Conservation (phyloP, 306 rosid genomes). For the Cucurbita argyrosperma region DNA sequence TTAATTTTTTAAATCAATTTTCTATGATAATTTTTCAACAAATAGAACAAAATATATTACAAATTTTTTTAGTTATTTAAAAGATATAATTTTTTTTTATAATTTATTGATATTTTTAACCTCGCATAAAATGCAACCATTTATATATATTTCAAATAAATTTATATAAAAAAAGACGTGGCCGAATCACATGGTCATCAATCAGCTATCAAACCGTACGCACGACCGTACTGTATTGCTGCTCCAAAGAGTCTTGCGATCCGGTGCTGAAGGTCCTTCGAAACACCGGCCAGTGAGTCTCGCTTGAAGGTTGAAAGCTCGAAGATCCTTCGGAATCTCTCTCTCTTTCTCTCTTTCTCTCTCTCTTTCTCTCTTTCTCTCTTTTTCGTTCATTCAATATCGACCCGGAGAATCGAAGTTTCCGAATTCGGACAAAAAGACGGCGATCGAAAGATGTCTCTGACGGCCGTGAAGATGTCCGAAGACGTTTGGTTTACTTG, state of each 20-base stretch:
- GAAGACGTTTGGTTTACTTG: conserved; percentile 93
- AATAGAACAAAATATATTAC: no score
- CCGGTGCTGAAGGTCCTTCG: background rate
- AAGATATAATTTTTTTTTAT: no score
- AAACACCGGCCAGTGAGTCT: background rate
- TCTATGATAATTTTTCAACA: no score
- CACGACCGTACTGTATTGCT: background rate
- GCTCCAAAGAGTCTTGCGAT: background rate
- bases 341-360: background rate
- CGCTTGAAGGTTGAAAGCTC: background rate
- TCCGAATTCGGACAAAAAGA: background rate
- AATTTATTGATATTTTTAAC: no score
- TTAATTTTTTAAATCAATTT: no score
- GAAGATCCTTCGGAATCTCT: background rate
- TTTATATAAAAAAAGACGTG: background rate
- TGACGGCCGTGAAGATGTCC: conserved; percentile 76
- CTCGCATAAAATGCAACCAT: background rate
- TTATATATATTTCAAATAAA: background rate
- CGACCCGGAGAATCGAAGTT: background rate
- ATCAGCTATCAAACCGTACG: background rate
- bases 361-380: background rate
- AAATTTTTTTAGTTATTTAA: no score
- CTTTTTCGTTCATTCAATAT: background rate
- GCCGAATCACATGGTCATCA: background rate
- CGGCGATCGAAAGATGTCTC: conserved; percentile 42